Conservation (phyloP, 768 basidiomycete genomes). For the Termitomyces heimii region DNA sequence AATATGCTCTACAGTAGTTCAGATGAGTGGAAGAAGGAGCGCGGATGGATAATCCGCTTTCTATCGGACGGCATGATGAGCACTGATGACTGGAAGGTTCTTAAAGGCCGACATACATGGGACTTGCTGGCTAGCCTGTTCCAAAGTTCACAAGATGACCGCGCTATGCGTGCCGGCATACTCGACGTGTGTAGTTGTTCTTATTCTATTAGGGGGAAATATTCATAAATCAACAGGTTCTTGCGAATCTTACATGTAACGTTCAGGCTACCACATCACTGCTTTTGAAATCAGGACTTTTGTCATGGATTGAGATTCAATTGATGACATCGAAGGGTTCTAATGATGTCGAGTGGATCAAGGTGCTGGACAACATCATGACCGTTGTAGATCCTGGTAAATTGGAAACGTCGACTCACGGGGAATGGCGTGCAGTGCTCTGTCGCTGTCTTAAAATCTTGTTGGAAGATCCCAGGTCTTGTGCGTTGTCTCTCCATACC, state of each 20-base stretch:
- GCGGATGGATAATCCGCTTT: slow-evolving; percentile 85
- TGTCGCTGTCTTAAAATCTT: slow-evolving; percentile 45
- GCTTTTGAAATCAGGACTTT: slow-evolving; percentile 61
- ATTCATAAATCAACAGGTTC: slow-evolving; percentile 37
- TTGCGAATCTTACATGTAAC: slow-evolving; percentile 71
- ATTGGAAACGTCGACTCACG: slow-evolving; percentile 45
- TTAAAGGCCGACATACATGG: slow-evolving; percentile 83
- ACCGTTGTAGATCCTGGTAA: slow-evolving; percentile 42
- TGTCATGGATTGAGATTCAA: slow-evolving; percentile 84
- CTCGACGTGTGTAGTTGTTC: slow-evolving; percentile 52
- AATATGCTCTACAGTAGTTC: slow-evolving; percentile 76
- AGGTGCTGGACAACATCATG: slow-evolving; percentile 60
- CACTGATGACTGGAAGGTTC: slow-evolving; percentile 72
- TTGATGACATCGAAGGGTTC: slow-evolving; percentile 28
- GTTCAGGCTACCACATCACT: slow-evolving; percentile 64
- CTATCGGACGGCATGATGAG: slow-evolving; percentile 76
- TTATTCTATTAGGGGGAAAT: neutral
- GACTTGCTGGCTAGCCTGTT: slow-evolving; percentile 80
- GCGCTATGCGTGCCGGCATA: slow-evolving; percentile 46
- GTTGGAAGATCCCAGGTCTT: slow-evolving; percentile 22
- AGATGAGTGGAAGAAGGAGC: slow-evolving; percentile 82
- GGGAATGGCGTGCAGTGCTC: slow-evolving; percentile 56
- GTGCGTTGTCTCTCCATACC: slow-evolving; percentile 16
- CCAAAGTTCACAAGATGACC: slow-evolving; percentile 56
- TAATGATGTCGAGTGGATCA: slow-evolving; percentile 56